Evolutionary conservation across 2,329 filamentous ascomycete species (phyloP), one percentile per base, ranked within the genome.

Genomic region (Neurospora sp.): DNA sequence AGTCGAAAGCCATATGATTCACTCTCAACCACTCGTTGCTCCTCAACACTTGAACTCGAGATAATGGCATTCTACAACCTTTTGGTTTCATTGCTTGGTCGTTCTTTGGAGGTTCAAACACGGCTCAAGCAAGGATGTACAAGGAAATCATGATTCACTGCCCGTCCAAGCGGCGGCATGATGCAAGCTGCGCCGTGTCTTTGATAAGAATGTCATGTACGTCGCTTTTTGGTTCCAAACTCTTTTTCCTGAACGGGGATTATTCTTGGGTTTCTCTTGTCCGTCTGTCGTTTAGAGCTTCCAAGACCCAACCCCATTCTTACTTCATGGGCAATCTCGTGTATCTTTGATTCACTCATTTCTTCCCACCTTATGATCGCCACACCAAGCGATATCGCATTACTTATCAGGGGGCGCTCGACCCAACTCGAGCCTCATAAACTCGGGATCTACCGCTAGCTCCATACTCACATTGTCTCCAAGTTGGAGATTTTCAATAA

Each of bases 21-120:
- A 38, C 67, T 73, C 70, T 72, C 69, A 67, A 52, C 73, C 72
- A 74, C 69, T 71, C 46, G 67, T 70, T 71, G 62, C n/a, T 38
- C 46, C 67, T 72, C 68, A 69, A 62, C 67, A 69, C 67, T 15
- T 7, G 39, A 67, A 70, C 58, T 43, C 70, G 70, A 73, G 69
- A 73, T 69, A 39, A 66, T 43, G 52, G n/a, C 36, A 69, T 69
- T 66, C 38, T 66, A 38, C 15, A 68, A 28, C 38, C 13, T 62
- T 15, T 11, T 36, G 43, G 33, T 39, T 67, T 66, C 36, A 36
- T 43, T 38, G 38, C 33, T 68, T 33, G 52, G 13, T 43, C 38
- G 28, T 67, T 67, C 17, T 46, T 62, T 67, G 19, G 28, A 70
- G 28, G 66, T 42, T 68, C 46, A 38, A 68, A 38, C 43, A 42